Percentiles rank a stretch among this genome's conserved stretches.
phyloP scores from a whole-genome alignment of 345 rosid genomes.

The Cardamine occulta region DNA sequence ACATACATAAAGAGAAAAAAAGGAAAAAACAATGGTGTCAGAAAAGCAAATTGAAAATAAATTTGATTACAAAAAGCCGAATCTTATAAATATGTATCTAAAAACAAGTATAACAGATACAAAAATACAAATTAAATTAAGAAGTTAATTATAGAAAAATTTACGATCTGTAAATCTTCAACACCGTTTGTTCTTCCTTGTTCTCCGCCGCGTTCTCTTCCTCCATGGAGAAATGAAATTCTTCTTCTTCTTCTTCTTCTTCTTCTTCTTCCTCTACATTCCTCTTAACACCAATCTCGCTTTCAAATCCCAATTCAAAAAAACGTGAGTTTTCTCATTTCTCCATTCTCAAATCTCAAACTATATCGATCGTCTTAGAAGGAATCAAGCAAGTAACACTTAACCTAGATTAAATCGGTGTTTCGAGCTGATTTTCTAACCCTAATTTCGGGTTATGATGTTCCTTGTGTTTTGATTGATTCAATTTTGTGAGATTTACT shows the following conservation, averaged over 20 bases:
- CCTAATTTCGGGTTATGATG: constrained; percentile 1
- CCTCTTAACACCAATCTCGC: neutral
- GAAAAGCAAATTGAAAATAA: neutral
- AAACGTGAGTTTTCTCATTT: neutral
- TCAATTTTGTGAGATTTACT: neutral
- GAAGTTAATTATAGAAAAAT: neutral
- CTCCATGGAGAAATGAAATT: neutral
- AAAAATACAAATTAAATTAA: neutral
- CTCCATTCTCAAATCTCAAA: neutral
- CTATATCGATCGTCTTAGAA: constrained; percentile 16
- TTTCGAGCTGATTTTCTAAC: neutral
- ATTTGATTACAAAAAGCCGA: neutral
- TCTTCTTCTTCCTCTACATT: constrained; percentile 16
- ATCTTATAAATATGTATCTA: neutral
- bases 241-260: neutral
- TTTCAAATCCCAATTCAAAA: neutral
- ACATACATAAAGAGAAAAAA: no score
- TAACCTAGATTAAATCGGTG: neutral
- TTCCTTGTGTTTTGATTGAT: constrained; percentile 21
- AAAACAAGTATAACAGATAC: neutral
- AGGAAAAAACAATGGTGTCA: no score
- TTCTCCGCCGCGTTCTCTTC: neutral
- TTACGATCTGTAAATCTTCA: neutral
- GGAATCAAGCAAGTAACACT: neutral
- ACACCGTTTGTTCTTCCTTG: neutral